Evolutionary conservation across 192 early-diverging fungal species (phyloP), one percentile per base, ranked within the genome.

Genomic region (Pilobolus umbonatus): DNA sequence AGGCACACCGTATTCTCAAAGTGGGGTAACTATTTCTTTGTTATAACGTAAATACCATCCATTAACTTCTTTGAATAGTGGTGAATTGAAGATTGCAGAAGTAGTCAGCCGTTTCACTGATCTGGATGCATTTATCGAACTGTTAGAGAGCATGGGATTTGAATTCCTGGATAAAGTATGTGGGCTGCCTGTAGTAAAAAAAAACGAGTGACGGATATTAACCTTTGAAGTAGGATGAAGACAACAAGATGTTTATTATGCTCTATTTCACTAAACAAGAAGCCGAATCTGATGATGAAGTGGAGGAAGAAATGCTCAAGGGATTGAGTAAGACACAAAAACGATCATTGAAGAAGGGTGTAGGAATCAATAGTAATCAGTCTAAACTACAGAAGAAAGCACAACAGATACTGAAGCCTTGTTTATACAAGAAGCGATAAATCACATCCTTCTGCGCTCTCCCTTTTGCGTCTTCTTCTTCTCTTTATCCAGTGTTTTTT

Each of bases 161-260:
- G 86, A 84, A 59, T 72, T 90, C 30, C 69, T 72, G 50, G 67
- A 64, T 56, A 90, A 88, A 78, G 84, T n/a, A n/a, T n/a, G n/a
- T n/a, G n/a, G n/a, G n/a, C n/a, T n/a, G n/a, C n/a, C n/a, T n/a
- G n/a, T n/a, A n/a, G n/a, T 84, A 72, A 46, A 40, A 5, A 31
- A 32, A 30, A 45, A 28, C 21, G 22, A 44, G 6, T 6, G 24
- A 48, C 5, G 6, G 11, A 5, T 19, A 9, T 39, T 15, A 26
- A 54, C 38, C 2, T 26, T 53, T 55, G 43, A 21, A 56, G 9
- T 67, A 87, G 76, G 87, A 94, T 57, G 74, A 82, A 11, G 72
- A 75, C 25, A 95, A 93, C 80, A 95, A 92, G 56, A 98, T 98
- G 95, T 98, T 98, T 83, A 83, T 92, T 39, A 74, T 95, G 68